Percentiles rank a stretch among this genome's conserved stretches.
Conservation (phyloP, 805 yeast genomes). For the Wickerhamomyces rabaulensis region DNA sequence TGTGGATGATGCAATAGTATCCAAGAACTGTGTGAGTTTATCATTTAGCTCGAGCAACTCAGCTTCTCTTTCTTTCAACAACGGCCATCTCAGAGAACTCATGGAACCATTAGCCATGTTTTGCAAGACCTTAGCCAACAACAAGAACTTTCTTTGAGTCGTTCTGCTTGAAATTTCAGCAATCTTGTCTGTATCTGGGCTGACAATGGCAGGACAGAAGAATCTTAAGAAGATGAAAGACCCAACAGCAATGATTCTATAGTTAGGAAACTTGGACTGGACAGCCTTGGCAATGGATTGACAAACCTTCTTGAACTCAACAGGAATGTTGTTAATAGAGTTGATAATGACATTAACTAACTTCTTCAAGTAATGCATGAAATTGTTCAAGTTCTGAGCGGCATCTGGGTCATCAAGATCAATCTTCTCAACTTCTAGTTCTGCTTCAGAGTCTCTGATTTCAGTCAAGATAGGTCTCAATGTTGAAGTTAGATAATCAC, state of each 20-base stretch:
- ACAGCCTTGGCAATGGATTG: conserved; percentile 56
- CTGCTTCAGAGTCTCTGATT: conserved; percentile 42
- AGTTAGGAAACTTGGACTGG: conserved; percentile 57
- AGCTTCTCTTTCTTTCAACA: conserved; percentile 36
- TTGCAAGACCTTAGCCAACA: conserved; percentile 80
- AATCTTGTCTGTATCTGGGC: conserved; percentile 58
- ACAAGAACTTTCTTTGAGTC: conserved; percentile 62
- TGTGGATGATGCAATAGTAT: conserved; percentile 26
- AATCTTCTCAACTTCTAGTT: conserved; percentile 61
- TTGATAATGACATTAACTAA: conserved; percentile 54
- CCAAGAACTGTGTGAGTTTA: conserved; percentile 37
- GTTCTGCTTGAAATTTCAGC: conserved; percentile 33
- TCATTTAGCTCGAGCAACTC: conserved; percentile 36
- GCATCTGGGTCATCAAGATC: conserved; percentile 33
- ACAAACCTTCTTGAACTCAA: conserved; percentile 67
- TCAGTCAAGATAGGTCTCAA: conserved; percentile 54
- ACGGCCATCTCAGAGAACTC: conserved; percentile 58
- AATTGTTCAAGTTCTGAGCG: conserved; percentile 36
- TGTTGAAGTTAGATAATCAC: conserved; percentile 46
- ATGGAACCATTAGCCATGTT: conserved; percentile 81
- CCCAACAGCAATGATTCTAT: conserved; percentile 69
- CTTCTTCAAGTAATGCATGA: conserved; percentile 49
- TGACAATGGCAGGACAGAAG: conserved; percentile 84
- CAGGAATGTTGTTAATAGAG: conserved; percentile 58
- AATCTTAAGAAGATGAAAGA: conserved; percentile 80